Evolutionary conservation across 2,329 filamentous ascomycete species (phyloP).

Genomic region (Cercospora canescens): DNA sequence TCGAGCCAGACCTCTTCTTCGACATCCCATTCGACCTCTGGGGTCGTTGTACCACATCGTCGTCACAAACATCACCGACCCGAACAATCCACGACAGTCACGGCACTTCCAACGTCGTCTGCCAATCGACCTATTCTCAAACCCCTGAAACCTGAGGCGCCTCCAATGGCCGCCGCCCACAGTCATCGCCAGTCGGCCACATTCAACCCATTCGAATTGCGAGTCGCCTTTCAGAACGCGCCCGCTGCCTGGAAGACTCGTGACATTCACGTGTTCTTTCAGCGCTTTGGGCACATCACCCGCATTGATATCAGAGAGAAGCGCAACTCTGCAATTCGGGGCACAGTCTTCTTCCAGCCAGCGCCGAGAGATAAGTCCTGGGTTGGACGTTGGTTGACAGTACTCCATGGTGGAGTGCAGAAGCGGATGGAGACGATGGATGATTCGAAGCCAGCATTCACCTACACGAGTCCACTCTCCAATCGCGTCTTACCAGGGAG

Average conservation of each 20-base stretch:
- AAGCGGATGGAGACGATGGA: constrained; percentile 11
- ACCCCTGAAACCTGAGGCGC: background rate
- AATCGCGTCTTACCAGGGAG: constrained; percentile 17
- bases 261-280: constrained; percentile 25
- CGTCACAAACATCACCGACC: background rate
- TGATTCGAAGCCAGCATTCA: background rate
- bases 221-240: constrained; percentile 17
- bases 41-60: no score
- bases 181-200: background rate
- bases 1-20: background rate
- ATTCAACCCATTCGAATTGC: constrained; percentile 18
- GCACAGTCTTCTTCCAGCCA: constrained; percentile 26
- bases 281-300: constrained; percentile 17
- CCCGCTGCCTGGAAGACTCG: constrained; percentile 24
- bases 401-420: background rate
- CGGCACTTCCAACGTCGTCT: background rate
- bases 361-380: constrained; percentile 22
- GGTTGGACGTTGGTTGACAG: constrained; percentile 15
- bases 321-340: constrained; percentile 4
- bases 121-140: background rate
- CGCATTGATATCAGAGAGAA: constrained; percentile 24
- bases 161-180: background rate
- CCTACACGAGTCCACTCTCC: constrained; percentile 9
- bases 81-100: background rate
- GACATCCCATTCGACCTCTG: background rate